Evolutionary conservation across 208 protist species (phyloP), one percentile per base, ranked within the genome.

Genomic region (Kentomonas sorsogonicus): DNA sequence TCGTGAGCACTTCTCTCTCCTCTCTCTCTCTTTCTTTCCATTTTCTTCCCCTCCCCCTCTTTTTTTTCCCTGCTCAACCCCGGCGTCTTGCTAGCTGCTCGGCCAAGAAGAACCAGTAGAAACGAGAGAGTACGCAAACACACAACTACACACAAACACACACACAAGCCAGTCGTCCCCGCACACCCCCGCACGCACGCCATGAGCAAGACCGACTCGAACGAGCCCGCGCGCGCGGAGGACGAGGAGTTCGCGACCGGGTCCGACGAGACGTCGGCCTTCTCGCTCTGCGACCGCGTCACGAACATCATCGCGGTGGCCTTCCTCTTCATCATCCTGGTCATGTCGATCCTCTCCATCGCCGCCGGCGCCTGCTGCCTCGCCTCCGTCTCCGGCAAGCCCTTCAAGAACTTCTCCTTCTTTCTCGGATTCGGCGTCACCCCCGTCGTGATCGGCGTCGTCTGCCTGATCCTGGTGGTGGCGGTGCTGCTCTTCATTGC

Each of bases 311-410:
- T 73, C 20, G 61, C 64, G 18, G 52, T 73, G 7, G 60, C 66
- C 16, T 55, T 81, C 3, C 69, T 81, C 50, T 74, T 67, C 52
- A 62, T 58, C 38, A 69, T 81, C n/a, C 40, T 83, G 15, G 45
- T 77, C 47, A 72, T 60, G 23, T 72, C 66, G 38, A 52, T 83
- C 52, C 59, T 79, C 43, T 66, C 69, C 57, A 73, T 81, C 29
- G 66, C 60, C 40, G 74, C 69, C 6, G 74, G 74, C 56, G 74
- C 74, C 20, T 76, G 60, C 48, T 70, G 53, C 48, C 57, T 81
- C n/a, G 65, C 69, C 31, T 77, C 69, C 0, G 50, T 81, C 31
- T 44, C 23, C 6, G 66, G 66, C 25, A 69, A 71, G 57, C 26
- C 58, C 16, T 81, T 81, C 54, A 40, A 72, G 16, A 63, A 73